Base-by-base conservation (phyloP, 768 basidiomycete species). In the Rubroboletus satanas region DNA sequence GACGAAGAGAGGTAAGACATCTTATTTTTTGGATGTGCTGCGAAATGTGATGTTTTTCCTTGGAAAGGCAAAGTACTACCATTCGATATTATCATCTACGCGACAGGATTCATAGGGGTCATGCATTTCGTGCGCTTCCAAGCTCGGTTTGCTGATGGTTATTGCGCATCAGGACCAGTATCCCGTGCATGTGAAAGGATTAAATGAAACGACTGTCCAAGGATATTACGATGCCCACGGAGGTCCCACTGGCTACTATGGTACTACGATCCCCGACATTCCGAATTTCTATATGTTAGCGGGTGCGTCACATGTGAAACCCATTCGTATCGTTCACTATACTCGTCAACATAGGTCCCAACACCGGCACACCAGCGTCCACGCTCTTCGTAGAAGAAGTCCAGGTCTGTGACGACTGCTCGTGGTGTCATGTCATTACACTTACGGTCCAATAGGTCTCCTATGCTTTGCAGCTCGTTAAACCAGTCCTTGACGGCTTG, bases 241-340 rank as follows among this genome's bases (percentile, higher is more conserved):
- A 4, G 72, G 73, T 11, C 73, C 73, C 7, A 64, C 67, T 7
- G 73, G 67, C 7, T 75, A 75, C 52, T 53, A 53, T 21, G 71
- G 73, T 12, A 69, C 70, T 2, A 50, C 63, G 9, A 51, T 75
- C 35, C 74, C 73, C 6, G 66, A 61, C 17, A 74, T 74, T n/a
- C 73, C 74, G 1, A 75, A 74, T 39, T 70, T 71, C 51, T 73
- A 67, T 57, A 62, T 66, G 55, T 36, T 74, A 9, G 51, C 57
- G 21, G 73, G 71, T 69, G n/a, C 26, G 63, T 58, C 41, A 6
- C 41, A 26, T 18, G n/a, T 18, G 41, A 46, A 33, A 26, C 17
- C 28, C 15, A 12, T 3, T 29, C 38, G 5, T 23, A 15, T 45
- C 23, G 8, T 21, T 49, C 39, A 44, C 46, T 18, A n/a, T n/a